Evolutionary conservation across 1,284 basidiomycete species (phyloP).

Genomic region (Puccinia hordei): DNA sequence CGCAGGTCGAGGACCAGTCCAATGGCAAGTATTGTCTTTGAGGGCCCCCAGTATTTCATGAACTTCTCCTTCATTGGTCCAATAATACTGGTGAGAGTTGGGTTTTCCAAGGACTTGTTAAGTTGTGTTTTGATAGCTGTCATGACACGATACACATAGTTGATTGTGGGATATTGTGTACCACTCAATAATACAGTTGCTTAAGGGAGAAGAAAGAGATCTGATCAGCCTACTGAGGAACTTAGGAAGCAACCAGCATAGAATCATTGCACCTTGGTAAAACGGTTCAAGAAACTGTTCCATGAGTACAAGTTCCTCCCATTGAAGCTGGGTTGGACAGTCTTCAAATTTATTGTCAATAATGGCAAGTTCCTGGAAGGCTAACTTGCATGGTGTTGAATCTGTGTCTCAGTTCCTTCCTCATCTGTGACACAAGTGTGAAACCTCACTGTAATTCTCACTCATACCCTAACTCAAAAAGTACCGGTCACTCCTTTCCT

Average conservation of each 20-base stretch:
- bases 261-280: not conserved
- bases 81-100: not conserved
- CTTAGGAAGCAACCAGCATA: not conserved
- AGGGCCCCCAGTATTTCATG: not conserved
- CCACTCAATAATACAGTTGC: not conserved
- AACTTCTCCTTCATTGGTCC: not conserved
- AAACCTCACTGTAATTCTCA: too few species aligned
- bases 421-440: too few species aligned
- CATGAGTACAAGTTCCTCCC: not conserved
- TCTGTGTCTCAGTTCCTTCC: too few species aligned
- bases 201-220: not conserved
- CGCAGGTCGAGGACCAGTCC: not conserved
- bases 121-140: not conserved
- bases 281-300: conserved; percentile 15
- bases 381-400: not conserved
- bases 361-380: not conserved
- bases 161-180: not conserved
- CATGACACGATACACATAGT: not conserved
- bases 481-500: too few species aligned
- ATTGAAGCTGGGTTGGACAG: not conserved
- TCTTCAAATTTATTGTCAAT: not conserved
- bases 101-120: not conserved
- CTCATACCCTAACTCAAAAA: too few species aligned
- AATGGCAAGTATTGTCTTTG: not conserved
- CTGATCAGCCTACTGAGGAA: not conserved